Percentiles rank a stretch among this genome's conserved stretches.
Evolutionary conservation across 352 stramenopile genomes (phyloP).

Genomic region (Globisporangium recalcitrans): DNA sequence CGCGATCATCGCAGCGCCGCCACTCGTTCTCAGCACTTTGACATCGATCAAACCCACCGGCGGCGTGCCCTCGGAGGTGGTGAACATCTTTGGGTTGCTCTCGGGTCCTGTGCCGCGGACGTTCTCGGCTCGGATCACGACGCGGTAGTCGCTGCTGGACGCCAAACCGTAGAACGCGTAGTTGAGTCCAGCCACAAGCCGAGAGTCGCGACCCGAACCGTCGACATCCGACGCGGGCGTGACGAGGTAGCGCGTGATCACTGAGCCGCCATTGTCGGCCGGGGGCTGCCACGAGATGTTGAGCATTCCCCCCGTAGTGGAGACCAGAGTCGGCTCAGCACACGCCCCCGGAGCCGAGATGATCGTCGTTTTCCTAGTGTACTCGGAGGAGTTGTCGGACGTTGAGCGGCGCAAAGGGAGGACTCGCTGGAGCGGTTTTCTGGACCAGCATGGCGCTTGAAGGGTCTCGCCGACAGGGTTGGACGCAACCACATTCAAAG

Average conservation of each 20-base stretch:
- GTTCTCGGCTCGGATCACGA: conserved; percentile 45
- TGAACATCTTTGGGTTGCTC: conserved; percentile 28
- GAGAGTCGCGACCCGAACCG: conserved; percentile 20
- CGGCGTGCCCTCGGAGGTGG: conserved; percentile 25
- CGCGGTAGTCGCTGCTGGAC: conserved; percentile 29
- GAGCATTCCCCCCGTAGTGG: conserved; percentile 40
- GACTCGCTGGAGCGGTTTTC: conserved; percentile 34
- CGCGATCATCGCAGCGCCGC: conserved; percentile 38
- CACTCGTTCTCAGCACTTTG: conserved; percentile 24
- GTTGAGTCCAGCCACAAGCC: background rate
- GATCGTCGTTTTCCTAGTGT: conserved; percentile 26
- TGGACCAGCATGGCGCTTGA: conserved; percentile 23
- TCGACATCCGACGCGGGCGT: conserved; percentile 25
- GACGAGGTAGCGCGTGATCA: conserved; percentile 27
- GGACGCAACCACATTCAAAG: conserved; percentile 26
- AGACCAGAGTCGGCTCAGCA: conserved; percentile 11
- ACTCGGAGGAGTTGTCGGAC: conserved; percentile 37
- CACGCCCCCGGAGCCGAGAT: conserved; percentile 49
- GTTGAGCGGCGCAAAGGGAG: conserved; percentile 42
- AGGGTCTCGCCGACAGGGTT: conserved; percentile 36
- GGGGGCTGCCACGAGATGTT: conserved; percentile 39
- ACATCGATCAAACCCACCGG: conserved; percentile 31
- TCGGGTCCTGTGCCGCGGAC: conserved; percentile 26
- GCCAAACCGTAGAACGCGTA: conserved; percentile 41
- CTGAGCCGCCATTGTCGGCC: conserved; percentile 30